A percentile compares a stretch with the other conserved stretches of the same genome.
Conservation (phyloP, 2,329 filamentous ascomycete species). For the Epichloe sp. region DNA sequence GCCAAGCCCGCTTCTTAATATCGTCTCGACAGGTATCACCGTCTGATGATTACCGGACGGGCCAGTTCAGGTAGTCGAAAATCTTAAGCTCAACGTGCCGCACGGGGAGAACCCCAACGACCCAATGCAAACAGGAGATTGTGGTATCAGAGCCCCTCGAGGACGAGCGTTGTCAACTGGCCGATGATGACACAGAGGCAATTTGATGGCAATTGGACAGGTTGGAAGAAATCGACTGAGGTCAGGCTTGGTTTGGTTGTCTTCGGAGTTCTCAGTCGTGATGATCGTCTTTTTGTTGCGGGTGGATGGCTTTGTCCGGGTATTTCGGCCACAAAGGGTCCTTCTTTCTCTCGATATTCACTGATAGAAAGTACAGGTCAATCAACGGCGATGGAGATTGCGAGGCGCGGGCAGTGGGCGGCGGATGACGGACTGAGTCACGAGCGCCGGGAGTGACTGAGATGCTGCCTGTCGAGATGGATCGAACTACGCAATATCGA, state of each 20-base stretch:
- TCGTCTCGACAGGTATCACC: not conserved
- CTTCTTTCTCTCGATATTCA: constrained; percentile 22
- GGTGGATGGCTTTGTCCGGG: not conserved
- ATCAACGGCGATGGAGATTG: constrained; percentile 9
- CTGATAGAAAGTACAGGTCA: constrained; percentile 4
- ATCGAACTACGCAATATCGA: constrained; percentile 19
- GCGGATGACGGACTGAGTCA: constrained; percentile 6
- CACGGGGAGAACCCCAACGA: constrained; percentile 13
- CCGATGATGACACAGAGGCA: not conserved
- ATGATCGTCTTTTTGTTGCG: not conserved
- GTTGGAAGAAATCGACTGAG: not conserved
- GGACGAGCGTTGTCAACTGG: not conserved
- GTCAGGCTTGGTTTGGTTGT: not conserved
- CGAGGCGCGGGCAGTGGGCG: constrained; percentile 12
- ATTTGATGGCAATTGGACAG: not conserved
- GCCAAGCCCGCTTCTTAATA: not conserved
- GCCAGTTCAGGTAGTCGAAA: not conserved
- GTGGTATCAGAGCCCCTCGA: constrained; percentile 6
- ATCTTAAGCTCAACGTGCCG: constrained; percentile 7
- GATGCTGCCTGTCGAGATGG: not conserved
- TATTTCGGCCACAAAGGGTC: constrained; percentile 4
- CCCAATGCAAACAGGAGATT: constrained; percentile 8
- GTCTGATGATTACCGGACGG: not conserved
- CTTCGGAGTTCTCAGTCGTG: not conserved
- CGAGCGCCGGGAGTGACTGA: not conserved